These are phyloP conservation scores for Eucalyptus urophylla DNA, from an alignment of 345 rosid genomes.

Conservation along the genomic window DNA sequence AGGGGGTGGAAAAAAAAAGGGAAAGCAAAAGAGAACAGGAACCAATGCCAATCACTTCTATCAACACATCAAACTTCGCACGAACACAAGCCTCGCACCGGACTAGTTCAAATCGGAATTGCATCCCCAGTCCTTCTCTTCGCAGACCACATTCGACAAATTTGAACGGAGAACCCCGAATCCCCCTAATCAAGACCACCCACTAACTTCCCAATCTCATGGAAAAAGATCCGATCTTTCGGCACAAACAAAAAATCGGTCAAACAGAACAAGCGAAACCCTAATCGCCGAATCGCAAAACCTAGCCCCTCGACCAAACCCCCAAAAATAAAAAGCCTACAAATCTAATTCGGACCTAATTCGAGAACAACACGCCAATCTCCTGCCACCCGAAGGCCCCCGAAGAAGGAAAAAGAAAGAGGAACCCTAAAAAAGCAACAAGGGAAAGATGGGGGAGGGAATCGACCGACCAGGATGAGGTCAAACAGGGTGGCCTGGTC, in stretches of 20 bases:
- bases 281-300: not conserved
- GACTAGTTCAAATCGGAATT: not conserved
- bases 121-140: not conserved
- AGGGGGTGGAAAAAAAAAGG: not conserved
- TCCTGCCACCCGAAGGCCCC: not conserved
- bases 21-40: not conserved
- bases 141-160: not conserved
- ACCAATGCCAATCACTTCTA: not conserved
- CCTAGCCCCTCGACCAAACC: not conserved
- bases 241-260: not conserved
- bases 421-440: not conserved
- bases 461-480: constrained; percentile 24
- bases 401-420: rapidly evolving
- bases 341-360: not conserved
- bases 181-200: not conserved
- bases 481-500: constrained; percentile 38
- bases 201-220: not conserved
- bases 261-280: not conserved
- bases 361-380: not conserved
- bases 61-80: not conserved
- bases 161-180: not conserved
- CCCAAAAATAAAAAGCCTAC: not conserved
- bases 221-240: not conserved
- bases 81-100: not conserved
- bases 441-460: not conserved